A percentile compares a stretch with the other conserved stretches of the same genome.
Evolutionary conservation across 179 eudicot species (phyloP).

Genomic region (Camellia oleifera): DNA sequence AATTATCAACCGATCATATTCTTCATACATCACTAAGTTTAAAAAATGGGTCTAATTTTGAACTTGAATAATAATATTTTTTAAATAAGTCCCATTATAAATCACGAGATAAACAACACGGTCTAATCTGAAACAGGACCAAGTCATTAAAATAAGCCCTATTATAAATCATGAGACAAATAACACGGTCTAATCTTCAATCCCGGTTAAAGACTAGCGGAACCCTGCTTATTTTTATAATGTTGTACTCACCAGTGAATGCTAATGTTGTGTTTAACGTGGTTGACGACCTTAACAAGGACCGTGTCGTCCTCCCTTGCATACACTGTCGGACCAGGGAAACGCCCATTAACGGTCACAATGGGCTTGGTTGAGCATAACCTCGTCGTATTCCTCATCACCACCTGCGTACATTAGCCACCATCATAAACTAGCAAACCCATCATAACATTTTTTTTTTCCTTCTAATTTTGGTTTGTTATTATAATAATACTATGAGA

Average conservation of each 20-base stretch:
- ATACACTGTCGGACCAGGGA: constrained; percentile 54
- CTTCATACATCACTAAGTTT: no score
- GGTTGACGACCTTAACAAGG: constrained; percentile 55
- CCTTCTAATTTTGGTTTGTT: not conserved
- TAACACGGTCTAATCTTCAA: no score
- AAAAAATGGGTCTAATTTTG: no score
- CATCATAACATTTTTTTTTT: not conserved
- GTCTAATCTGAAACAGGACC: no score
- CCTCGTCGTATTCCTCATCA: constrained; percentile 40
- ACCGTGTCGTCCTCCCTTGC: constrained; percentile 63
- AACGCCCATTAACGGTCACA: constrained; percentile 57
- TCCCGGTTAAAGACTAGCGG: no score
- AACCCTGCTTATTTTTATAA: not conserved
- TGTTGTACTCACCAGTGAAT: constrained; percentile 48
- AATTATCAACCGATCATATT: no score
- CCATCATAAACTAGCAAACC: not conserved
- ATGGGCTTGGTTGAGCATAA: constrained; percentile 52
- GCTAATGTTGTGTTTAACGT: constrained; percentile 45
- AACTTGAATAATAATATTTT: no score
- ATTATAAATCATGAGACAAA: no score
- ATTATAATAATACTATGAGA: not conserved
- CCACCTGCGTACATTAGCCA: constrained; percentile 37
- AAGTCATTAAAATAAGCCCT: no score
- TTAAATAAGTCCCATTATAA: no score
- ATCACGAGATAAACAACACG: no score